Evolutionary conservation across 257 asterid genomes (phyloP).

Genomic region (Avicennia marina): DNA sequence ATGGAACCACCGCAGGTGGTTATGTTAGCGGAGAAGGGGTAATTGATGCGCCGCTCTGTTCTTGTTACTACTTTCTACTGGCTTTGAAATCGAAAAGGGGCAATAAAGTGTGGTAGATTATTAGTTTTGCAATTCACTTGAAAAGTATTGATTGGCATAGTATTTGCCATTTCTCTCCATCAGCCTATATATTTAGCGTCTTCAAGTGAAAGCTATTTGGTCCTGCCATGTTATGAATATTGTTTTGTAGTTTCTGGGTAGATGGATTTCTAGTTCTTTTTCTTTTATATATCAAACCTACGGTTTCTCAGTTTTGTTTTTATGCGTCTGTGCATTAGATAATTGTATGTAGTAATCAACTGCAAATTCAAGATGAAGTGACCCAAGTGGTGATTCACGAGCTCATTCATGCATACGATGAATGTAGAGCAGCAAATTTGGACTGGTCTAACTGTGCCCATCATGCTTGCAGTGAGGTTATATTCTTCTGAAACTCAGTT

Average conservation of each 20-base stretch:
- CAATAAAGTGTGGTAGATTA: no score
- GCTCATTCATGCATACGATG: slow-evolving; percentile 92
- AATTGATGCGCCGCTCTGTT: no score
- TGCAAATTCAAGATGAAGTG: slow-evolving; percentile 73
- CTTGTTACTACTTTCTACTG: no score
- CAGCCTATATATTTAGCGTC: no score
- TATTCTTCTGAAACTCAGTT: not conserved
- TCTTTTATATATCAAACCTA: no score
- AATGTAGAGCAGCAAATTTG: slow-evolving; percentile 83
- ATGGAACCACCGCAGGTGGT: slow-evolving; percentile 47
- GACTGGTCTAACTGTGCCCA: slow-evolving; percentile 85
- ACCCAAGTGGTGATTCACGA: slow-evolving; percentile 88
- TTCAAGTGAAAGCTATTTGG: no score
- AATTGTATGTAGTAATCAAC: slow-evolving; percentile 64
- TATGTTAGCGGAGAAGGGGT: slow-evolving; percentile 66
- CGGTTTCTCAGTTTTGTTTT: not conserved
- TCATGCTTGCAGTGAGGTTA: slow-evolving; percentile 89
- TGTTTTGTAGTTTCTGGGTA: no score
- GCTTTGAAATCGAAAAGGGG: no score
- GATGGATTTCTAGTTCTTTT: no score
- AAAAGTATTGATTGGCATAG: not conserved
- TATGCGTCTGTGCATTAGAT: slow-evolving; percentile 32
- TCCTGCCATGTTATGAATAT: no score
- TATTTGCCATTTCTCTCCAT: no score
- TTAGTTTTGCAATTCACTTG: not conserved